phyloP scores from a whole-genome alignment of 331 rosid species.

The Malus hybrid region DNA sequence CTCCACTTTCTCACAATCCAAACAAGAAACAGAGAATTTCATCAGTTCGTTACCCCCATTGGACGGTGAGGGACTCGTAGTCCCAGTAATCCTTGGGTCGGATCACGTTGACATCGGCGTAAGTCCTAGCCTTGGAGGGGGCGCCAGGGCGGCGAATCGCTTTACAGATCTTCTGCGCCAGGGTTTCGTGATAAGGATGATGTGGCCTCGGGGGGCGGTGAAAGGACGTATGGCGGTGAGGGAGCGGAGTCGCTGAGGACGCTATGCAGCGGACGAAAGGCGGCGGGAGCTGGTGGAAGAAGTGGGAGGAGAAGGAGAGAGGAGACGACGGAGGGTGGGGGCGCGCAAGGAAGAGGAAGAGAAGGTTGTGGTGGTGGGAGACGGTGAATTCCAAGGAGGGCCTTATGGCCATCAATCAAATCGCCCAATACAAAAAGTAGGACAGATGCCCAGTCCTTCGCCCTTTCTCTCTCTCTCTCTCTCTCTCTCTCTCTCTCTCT shows the following conservation, averaged over 20 bases:
- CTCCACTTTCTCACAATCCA: not conserved
- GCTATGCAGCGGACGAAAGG: constrained; percentile 37
- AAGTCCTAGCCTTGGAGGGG: constrained; percentile 74
- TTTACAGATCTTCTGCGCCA: constrained; percentile 92
- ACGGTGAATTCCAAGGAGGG: constrained; percentile 44
- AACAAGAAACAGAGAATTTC: not conserved
- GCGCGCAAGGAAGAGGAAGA: not conserved
- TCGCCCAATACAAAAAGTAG: constrained; percentile 11
- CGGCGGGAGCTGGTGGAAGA: not conserved
- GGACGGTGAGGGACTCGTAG: constrained; percentile 83
- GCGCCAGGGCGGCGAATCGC: constrained; percentile 87
- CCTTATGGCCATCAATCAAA: constrained; percentile 71
- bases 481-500: not conserved
- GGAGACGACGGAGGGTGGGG: not conserved
- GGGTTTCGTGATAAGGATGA: constrained; percentile 30
- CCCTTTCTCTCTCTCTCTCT: not conserved
- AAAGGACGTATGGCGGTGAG: constrained; percentile 6
- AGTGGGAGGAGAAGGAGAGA: constrained; percentile 4
- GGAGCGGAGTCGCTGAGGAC: constrained; percentile 27
- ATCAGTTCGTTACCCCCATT: constrained; percentile 66
- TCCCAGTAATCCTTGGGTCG: constrained; percentile 95
- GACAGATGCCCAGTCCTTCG: not conserved
- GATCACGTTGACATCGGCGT: constrained; percentile 67
- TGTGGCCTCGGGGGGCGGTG: constrained; percentile 15
- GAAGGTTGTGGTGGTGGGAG: constrained; percentile 30